Percentiles rank a stretch among this genome's conserved stretches.
Evolutionary conservation across 345 rosid genomes (phyloP).

Genomic region (Gynandropsis gynandra): DNA sequence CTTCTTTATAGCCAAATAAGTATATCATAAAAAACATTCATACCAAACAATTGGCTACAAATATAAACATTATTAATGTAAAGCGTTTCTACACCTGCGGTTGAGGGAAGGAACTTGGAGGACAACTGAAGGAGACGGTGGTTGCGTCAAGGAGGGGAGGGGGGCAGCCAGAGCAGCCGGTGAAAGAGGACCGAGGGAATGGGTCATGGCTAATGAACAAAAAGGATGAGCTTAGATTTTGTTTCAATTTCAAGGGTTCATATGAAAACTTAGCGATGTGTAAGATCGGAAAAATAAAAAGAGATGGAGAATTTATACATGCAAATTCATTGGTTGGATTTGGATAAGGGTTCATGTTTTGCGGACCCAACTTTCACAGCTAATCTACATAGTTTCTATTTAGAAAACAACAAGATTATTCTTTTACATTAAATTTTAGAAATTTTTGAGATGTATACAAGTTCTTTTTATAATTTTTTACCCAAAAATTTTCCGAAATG

Average conservation of each 20-base stretch:
- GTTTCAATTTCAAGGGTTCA: no score
- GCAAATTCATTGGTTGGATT: constrained; percentile 35
- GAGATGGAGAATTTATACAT: constrained; percentile 24
- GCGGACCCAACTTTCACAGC: neutral
- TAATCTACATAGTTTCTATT: neutral
- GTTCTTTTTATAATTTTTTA: no score
- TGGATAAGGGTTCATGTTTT: constrained; percentile 38
- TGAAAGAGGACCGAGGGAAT: constrained; percentile 35
- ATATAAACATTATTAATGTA: neutral
- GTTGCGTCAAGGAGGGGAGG: constrained; percentile 24
- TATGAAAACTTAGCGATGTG: no score
- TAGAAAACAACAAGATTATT: no score
- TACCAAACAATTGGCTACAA: neutral
- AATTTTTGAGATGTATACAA: no score
- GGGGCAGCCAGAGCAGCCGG: constrained; percentile 21
- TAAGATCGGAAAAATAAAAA: constrained; percentile 20
- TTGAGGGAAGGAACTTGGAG: constrained; percentile 23
- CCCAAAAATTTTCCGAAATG: no score
- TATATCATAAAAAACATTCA: no score
- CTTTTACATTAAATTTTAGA: no score
- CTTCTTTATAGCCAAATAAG: no score
- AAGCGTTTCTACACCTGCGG: no score
- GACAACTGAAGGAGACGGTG: constrained; percentile 20
- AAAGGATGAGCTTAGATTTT: no score
- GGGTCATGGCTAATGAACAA: constrained; percentile 45